These are phyloP conservation scores for Labyrinthula sp. DNA, from an alignment of 352 stramenopile species.

Conservation along the genomic window DNA sequence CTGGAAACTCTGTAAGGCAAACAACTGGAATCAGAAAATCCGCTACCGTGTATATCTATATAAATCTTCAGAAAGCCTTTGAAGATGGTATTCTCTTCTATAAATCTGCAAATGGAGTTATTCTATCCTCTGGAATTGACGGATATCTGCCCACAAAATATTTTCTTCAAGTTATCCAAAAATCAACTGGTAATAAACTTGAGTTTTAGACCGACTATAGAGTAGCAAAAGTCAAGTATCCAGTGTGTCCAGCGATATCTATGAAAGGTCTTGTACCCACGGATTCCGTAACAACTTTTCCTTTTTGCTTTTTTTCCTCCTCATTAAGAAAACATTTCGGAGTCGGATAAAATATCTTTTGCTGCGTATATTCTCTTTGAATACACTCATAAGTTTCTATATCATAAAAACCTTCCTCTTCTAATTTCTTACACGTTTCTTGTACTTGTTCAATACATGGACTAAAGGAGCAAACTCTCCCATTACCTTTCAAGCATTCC, in stretches of 20 bases:
- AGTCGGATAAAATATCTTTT: background rate
- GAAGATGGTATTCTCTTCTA: no score
- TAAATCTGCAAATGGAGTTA: no score
- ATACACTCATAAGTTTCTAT: slow-evolving; percentile 33
- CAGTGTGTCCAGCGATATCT: slow-evolving; percentile 9
- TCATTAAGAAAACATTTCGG: slow-evolving; percentile 2
- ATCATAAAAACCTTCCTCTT: slow-evolving; percentile 48
- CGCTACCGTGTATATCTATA: no score
- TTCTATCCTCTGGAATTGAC: no score
- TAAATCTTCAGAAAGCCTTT: no score
- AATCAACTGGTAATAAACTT: no score
- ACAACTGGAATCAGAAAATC: no score
- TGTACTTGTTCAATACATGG: slow-evolving; percentile 97
- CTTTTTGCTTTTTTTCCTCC: slow-evolving; percentile 8
- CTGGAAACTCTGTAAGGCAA: no score
- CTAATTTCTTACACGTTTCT: slow-evolving; percentile 50
- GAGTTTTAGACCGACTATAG: no score
- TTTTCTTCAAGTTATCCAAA: no score
- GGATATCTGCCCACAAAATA: no score
- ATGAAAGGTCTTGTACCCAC: slow-evolving; percentile 2
- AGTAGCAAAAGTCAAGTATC: slow-evolving; percentile 29
- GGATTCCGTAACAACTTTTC: background rate
- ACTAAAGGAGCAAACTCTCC: slow-evolving; percentile 80
- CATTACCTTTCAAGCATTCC: slow-evolving; percentile 68
- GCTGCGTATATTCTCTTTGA: slow-evolving; percentile 18